Base-by-base conservation (phyloP, 108 stramenopile species). In the Fistulifera pelliculosa region DNA sequence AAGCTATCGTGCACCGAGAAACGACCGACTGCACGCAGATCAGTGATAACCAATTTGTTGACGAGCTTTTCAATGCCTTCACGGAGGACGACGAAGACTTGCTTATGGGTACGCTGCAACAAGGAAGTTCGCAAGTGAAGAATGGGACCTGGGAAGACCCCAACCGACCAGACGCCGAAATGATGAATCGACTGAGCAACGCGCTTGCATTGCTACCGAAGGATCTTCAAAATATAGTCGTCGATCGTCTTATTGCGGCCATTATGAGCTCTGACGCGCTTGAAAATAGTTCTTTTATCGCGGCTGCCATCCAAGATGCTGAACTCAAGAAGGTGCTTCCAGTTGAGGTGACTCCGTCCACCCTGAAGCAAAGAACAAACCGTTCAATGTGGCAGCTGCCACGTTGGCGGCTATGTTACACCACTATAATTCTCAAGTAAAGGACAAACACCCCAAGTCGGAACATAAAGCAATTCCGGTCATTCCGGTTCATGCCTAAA, bases 161-260 rank as follows among this genome's bases (percentile, higher is more conserved):
- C 24, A 80, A 82, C 54, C 67, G 54, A 22, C 82, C 88, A 7
- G 70, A 79, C 53, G 69, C 79, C 10, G 64, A 71, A 60, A 56
- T 91, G 41, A 91, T 91, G 84, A 68, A 73, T 57, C 70, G 78
- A 45, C 75, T 91, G 18, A 62, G 76, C 19, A 83, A 91, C 42
- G 85, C 90, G 6, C 68, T 91, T 28, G 62, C 73, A 4, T 54
- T 80, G 0, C 54, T 91, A 23, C 90, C 90, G 8, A 67, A 69
- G 44, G 78, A 82, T 0, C 73, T 91, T 47, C 90, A 91, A 54
- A 83, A 85, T 58, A 62, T 84, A 63, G 76, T 91, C 52, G 81
- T 86, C 18, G 70, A 86, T 53, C 80, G 85, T 26, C 58, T 91
- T 24, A 79, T 91, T 50, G 62, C 70, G 40, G 70, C 84, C 15